Base-by-base conservation (phyloP, 2,329 filamentous ascomycete species). In the Mollisia scopiformis region DNA sequence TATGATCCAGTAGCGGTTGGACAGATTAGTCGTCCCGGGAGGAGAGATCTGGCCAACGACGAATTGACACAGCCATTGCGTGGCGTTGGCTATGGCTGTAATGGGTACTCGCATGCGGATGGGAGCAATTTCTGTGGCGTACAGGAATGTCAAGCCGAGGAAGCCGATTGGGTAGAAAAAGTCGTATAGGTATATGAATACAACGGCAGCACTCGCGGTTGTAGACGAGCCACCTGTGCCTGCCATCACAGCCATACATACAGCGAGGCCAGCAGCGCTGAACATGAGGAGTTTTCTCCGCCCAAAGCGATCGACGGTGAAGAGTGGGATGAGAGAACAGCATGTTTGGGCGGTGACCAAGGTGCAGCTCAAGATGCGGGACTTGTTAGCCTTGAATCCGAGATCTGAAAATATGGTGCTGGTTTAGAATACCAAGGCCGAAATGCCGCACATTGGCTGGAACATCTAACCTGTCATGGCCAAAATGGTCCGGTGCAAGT, bases 251-350 rank as follows among this genome's bases (percentile, higher is more conserved):
- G n/a, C n/a, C n/a, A n/a, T n/a, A n/a, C n/a, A n/a, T n/a, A n/a
- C n/a, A n/a, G n/a, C 31, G 72, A 74, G 13, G 79, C 81, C 82
- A 41, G 82, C 77, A 4, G 80, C 77, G 65, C 83, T 81, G 63
- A 84, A 81, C 56, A 78, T 77, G 65, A 80, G 76, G 68, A 83
- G 80, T 43, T 79, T 77, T 37, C 88, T 81, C 10, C 88, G 82
- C 8, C 88, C 88, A 58, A 91, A 88, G 0, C 84, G 80, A 69
- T 91, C 88, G 0, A 91, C 76, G 0, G 88, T 90, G 67, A 90
- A 90, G 55, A 67, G 68, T 2, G 66, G 62, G 2, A 69, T 63
- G 33, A 67, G 65, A 19, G 23, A 6, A 5, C n/a, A n/a, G n/a
- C n/a, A n/a, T n/a, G n/a, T n/a, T n/a, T n/a, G n/a, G n/a, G n/a